Base-by-base conservation (phyloP, 1,284 basidiomycete species). In the Gomphus bonarii region DNA sequence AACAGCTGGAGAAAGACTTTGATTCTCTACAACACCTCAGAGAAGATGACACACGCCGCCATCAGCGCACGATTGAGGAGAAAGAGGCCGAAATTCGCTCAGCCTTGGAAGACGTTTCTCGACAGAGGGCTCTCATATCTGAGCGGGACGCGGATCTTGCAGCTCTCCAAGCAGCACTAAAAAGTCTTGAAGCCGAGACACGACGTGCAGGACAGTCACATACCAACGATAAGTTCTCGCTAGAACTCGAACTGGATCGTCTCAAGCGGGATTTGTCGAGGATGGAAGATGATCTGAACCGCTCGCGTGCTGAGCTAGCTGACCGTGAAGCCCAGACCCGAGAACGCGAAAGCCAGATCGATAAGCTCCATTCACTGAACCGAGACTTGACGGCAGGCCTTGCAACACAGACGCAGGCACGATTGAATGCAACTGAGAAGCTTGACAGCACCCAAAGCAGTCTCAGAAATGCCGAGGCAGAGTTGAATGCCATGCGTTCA, bases 181-280 rank as follows among this genome's bases (percentile, higher is more conserved):
- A 84, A 61, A 70, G 73, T 0, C 66, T 84, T 54, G 88, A 90
- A 63, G 72, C 72, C 11, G 84, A 86, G 66, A 50, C 50, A 56
- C 84, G 84, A 71, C 81, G 84, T 60, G 73, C 85, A 5, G 91
- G 91, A 40, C 88, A 93, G 71, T 78, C 84, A 31, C 86, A 88
- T 64, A 87, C 87, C 1, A 87, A 85, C 10, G 88, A 92, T 50
- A 79, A 84, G 57, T 91, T 92, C 73, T 90, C 90, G 0, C 73
- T 98, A 42, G 90, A 97, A 68, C 79, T 97, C 28, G 95, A 98
- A 70, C 79, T 93, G 3, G 95, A 97, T 64, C 76, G 93, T 1
- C 74, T 95, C 50, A 87, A 88, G 67, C 80, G 94, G 33, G 95
- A 98, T 67, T 67, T 97, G 22, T 81, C 85, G 61, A 75, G 87